These are phyloP conservation scores for Nitzschia sp. DNA, from an alignment of 108 stramenopile species.

Conservation along the genomic window DNA sequence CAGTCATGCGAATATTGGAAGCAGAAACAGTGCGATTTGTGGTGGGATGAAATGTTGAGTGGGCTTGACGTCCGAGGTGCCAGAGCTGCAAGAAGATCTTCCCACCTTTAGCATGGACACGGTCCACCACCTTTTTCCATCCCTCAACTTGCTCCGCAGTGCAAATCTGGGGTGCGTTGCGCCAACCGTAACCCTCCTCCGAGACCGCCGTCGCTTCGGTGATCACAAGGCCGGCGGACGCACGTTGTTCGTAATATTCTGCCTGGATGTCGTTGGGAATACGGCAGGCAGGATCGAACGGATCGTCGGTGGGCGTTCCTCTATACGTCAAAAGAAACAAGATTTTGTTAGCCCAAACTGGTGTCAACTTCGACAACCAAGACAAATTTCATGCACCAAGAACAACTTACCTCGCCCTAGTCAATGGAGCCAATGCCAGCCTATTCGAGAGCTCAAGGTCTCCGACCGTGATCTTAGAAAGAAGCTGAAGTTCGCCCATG, in stretches of 20 bases:
- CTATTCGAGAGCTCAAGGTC: conserved; percentile 53
- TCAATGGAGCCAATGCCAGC: conserved; percentile 63
- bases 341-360: not conserved
- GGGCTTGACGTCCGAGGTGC: conserved; percentile 67
- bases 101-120: conserved; percentile 55
- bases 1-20: conserved; percentile 24
- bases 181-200: conserved; percentile 57
- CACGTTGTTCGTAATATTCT: conserved; percentile 65
- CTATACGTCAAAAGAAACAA: not conserved
- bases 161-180: conserved; percentile 44
- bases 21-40: conserved; percentile 38
- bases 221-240: conserved; percentile 63
- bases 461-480: conserved; percentile 42
- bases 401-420: conserved; percentile 47
- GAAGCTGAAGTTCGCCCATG: conserved; percentile 21
- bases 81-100: conserved; percentile 64
- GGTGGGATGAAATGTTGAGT: conserved; percentile 43
- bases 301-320: conserved; percentile 29
- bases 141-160: conserved; percentile 55
- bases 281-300: conserved; percentile 21
- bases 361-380: not conserved
- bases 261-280: conserved; percentile 60
- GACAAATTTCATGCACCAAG: not conserved
- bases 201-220: conserved; percentile 61
- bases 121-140: conserved; percentile 65